These are phyloP conservation scores for Asterophora parasitica DNA, from an alignment of 768 basidiomycete species.

Conservation along the genomic window DNA sequence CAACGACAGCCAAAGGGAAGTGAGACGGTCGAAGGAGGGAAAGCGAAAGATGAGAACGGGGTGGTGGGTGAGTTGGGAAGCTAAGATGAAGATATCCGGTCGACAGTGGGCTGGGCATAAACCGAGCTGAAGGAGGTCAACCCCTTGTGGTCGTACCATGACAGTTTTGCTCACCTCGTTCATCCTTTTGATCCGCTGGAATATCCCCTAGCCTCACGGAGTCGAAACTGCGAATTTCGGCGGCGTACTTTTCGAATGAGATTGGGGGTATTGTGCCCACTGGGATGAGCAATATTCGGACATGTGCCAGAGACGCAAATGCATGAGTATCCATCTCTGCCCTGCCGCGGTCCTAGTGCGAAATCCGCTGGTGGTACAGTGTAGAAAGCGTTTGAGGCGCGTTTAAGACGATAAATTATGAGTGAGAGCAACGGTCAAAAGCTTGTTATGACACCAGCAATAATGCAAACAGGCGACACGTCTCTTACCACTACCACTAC, in stretches of 20 bases:
- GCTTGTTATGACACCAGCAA: slow-evolving; percentile 1
- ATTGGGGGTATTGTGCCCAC: slow-evolving; percentile 68
- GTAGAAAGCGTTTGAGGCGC: background rate
- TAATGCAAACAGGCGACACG: background rate
- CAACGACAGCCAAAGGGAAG: slow-evolving; percentile 86
- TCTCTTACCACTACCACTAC: slow-evolving; percentile 8
- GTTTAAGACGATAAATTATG: background rate
- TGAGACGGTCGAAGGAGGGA: slow-evolving; percentile 74
- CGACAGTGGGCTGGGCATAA: slow-evolving; percentile 73
- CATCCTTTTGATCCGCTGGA: slow-evolving; percentile 72
- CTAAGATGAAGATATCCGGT: slow-evolving; percentile 79
- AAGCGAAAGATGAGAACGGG: slow-evolving; percentile 61
- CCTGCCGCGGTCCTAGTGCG: slow-evolving; percentile 1
- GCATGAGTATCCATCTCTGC: slow-evolving; percentile 59
- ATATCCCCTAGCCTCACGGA: slow-evolving; percentile 78
- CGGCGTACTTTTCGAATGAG: slow-evolving; percentile 71
- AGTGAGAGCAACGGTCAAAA: background rate
- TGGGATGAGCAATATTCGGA: slow-evolving; percentile 82
- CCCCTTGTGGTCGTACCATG: background rate
- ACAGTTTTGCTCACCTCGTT: slow-evolving; percentile 49
- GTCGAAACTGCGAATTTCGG: slow-evolving; percentile 70
- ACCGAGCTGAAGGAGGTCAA: slow-evolving; percentile 55
- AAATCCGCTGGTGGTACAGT: slow-evolving; percentile 1
- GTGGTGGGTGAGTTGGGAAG: slow-evolving; percentile 71
- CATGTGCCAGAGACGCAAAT: slow-evolving; percentile 81